A percentile compares a stretch with the other conserved stretches of the same genome.
Conservation (phyloP, 2,329 filamentous ascomycete species). For the Pseudogymnoascus sp. region DNA sequence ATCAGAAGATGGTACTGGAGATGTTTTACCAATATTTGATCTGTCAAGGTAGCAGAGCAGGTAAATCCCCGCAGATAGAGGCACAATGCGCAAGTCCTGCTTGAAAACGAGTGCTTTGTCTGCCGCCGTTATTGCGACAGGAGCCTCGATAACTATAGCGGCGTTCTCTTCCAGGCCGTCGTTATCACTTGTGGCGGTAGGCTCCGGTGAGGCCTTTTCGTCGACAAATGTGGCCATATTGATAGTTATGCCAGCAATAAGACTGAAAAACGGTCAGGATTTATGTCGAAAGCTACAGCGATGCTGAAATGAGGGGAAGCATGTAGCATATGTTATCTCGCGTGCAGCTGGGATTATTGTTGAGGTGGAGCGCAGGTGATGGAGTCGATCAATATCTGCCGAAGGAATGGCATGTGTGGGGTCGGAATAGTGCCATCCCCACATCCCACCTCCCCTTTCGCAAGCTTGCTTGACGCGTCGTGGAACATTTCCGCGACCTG, state of each 20-base stretch:
- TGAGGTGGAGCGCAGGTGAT: neutral
- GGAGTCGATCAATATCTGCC: neutral
- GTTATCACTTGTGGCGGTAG: neutral
- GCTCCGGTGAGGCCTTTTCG: neutral
- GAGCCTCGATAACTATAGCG: neutral
- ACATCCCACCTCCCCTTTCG: neutral
- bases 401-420: neutral
- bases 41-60: conserved; percentile 1
- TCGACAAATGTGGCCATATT: neutral
- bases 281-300: neutral
- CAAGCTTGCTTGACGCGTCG: neutral
- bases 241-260: neutral
- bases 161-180: neutral
- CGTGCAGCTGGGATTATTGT: neutral
- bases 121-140: conserved; percentile 29
- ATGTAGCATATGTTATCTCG: neutral
- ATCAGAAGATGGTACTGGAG: neutral
- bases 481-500: neutral
- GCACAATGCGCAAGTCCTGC: conserved; percentile 1
- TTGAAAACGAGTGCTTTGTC: neutral
- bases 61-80: neutral
- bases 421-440: neutral
- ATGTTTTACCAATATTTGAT: neutral
- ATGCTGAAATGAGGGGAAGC: neutral
- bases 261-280: neutral